Percentiles rank a stretch among this genome's conserved stretches.
Evolutionary conservation across 2,329 filamentous ascomycete genomes (phyloP).

Genomic region (Aspergillus sp.): DNA sequence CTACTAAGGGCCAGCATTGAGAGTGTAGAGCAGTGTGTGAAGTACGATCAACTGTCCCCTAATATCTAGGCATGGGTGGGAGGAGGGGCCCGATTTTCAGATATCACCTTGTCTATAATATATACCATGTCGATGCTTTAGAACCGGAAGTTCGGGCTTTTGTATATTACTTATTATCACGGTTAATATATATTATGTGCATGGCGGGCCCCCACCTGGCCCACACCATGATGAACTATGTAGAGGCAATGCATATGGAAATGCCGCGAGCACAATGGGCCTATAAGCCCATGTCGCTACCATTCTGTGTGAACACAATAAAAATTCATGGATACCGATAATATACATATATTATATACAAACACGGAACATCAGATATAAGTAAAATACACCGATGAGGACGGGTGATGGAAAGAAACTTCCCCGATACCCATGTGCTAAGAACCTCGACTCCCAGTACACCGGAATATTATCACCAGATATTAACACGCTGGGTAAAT

Average conservation of each 20-base stretch:
- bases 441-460: background rate
- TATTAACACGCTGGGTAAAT: background rate
- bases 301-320: background rate
- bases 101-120: background rate
- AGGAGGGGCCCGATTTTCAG: background rate
- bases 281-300: background rate
- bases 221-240: too few species aligned
- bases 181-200: too few species aligned
- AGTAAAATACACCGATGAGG: background rate
- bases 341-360: background rate
- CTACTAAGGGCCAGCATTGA: conserved; percentile 90
- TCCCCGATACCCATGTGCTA: background rate
- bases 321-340: background rate
- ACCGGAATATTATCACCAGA: background rate
- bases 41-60: conserved; percentile 83
- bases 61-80: conserved; percentile 61
- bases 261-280: too few species aligned
- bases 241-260: too few species aligned
- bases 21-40: conserved; percentile 85
- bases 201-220: too few species aligned
- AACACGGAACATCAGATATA: background rate
- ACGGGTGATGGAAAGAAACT: background rate
- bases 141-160: background rate
- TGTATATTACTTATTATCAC: background rate
- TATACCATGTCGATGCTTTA: background rate